A percentile compares a stretch with the other conserved stretches of the same genome.
phyloP scores from a whole-genome alignment of 192 early-diverging fungal species.

The Gaertneriomyces sp. region DNA sequence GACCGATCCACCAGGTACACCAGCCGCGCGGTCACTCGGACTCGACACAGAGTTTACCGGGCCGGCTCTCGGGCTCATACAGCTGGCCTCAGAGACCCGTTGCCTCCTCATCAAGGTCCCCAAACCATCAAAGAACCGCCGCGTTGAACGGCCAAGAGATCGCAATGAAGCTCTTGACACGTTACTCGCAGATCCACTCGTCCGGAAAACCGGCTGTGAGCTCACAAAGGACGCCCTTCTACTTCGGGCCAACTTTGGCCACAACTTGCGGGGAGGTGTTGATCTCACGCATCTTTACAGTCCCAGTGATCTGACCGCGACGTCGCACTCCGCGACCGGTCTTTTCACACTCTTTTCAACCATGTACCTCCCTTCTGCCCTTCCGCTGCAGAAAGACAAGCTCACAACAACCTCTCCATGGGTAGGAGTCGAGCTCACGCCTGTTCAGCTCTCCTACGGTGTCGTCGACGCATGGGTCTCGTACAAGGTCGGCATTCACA shows the following conservation, averaged over 20 bases:
- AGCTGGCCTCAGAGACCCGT: slow-evolving; percentile 19
- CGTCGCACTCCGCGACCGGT: not conserved
- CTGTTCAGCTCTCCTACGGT: slow-evolving; percentile 16
- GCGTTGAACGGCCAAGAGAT: not conserved
- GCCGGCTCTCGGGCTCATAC: slow-evolving; percentile 15
- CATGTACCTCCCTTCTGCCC: slow-evolving; percentile 7
- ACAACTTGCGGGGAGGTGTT: slow-evolving; percentile 14
- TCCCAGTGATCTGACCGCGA: slow-evolving; percentile 2
- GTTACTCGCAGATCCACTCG: slow-evolving; percentile 6
- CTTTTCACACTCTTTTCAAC: slow-evolving; percentile 13
- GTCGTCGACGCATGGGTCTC: slow-evolving; percentile 19
- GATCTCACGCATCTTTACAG: slow-evolving; percentile 21
- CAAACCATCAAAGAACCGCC: not conserved
- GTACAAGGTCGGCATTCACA: slow-evolving; percentile 22
- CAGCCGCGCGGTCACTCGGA: not conserved
- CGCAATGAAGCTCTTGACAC: slow-evolving; percentile 13
- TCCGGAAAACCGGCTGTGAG: slow-evolving; percentile 22
- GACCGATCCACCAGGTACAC: not conserved
- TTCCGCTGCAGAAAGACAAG: slow-evolving; percentile 17
- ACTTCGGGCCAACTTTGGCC: slow-evolving; percentile 17
- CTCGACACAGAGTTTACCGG: slow-evolving; percentile 23
- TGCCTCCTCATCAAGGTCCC: slow-evolving; percentile 9
- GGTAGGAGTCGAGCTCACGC: slow-evolving; percentile 15
- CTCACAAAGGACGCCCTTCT: slow-evolving; percentile 21
- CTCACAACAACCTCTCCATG: slow-evolving; percentile 15